Conservation (phyloP, 2,329 filamentous ascomycete genomes). For the Xylaria sp. region DNA sequence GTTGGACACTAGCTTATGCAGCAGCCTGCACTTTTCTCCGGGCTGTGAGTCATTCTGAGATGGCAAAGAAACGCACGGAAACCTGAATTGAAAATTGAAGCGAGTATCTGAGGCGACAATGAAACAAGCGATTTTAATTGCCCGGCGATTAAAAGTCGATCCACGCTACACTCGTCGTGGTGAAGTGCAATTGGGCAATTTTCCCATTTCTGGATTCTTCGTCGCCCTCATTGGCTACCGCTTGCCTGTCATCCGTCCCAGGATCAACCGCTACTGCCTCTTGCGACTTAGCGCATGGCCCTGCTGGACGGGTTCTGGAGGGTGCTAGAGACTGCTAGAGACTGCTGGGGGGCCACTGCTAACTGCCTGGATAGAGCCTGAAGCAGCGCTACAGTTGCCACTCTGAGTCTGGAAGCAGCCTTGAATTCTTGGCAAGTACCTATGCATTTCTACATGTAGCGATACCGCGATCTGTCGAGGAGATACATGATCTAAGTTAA, state of each 20-base stretch:
- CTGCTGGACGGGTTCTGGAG: background rate
- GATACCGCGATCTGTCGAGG: conserved; percentile 26
- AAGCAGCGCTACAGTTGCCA: too few species aligned
- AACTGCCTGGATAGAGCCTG: background rate
- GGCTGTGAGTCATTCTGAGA: conserved; percentile 35
- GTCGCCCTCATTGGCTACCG: conserved; percentile 13
- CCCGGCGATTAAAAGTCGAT: conserved; percentile 5
- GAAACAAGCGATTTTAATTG: conserved; percentile 4
- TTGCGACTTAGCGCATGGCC: background rate
- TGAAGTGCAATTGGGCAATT: conserved; percentile 29
- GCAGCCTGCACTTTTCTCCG: conserved; percentile 4
- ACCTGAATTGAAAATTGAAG: conserved; percentile 4
- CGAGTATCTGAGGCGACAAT: conserved; percentile 19
- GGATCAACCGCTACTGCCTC: background rate
- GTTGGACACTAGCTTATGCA: conserved; percentile 8
- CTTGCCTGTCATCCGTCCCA: background rate
- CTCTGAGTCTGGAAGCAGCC: too few species aligned
- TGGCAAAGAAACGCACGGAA: conserved; percentile 27
- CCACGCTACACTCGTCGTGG: conserved; percentile 25
- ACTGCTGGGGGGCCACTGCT: background rate
- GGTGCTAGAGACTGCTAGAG: background rate
- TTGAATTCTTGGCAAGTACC: conserved; percentile 31
- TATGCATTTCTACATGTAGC: conserved; percentile 27
- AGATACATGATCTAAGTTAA: conserved; percentile 33
- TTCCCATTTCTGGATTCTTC: conserved; percentile 25